Evolutionary conservation across 148 eudicot genomes (phyloP), one percentile per base, ranked within the genome.

Genomic region (Vaccinium darrowii): DNA sequence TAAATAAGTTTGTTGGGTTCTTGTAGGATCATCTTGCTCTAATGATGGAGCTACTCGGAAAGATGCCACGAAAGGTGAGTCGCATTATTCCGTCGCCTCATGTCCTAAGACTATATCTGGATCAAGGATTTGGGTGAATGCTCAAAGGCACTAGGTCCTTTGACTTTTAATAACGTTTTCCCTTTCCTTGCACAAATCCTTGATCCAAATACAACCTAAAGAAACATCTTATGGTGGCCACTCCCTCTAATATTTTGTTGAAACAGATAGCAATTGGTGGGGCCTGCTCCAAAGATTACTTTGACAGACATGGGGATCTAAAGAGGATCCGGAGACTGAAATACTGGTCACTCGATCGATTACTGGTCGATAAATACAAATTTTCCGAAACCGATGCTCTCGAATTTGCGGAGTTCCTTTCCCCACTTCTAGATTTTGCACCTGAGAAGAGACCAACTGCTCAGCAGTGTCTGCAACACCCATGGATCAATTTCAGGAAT

Each of bases 21-120:
- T 81, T 87, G 84, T 89, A 97, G 99, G 99, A 97, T 89, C 99
- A 97, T 88, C 98, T 97, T 85, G 99, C 99, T 87, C 86, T 90
- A 76, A 95, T 97, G 98, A 95, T 95, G 98, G 99, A 97, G 84
- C 92, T 94, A 82, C 94, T 97, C 10, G 99, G 99, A 69, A 97
- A 97, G 92, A 97, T 97, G 87, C 99, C 99, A 73, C 87, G 90
- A 85, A 97, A 97, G 99, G 99, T 97, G 84, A 88, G 86, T 84
- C 54, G 49, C 33, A 51, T 79, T 36, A 7, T 51, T 39, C 23
- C 23, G 51, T 18, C 74, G 25, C 49, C 21, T 52, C 80, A 39
- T 69, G 13, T 0, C 30, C 87, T 50, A 14, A 57, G 27, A 52
- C 74, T 69, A 4, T 69, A 12, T 27, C 27, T 69, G 18, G 8